phyloP scores from a whole-genome alignment of 768 basidiomycete species.

The Xerocomellus intermedius region DNA sequence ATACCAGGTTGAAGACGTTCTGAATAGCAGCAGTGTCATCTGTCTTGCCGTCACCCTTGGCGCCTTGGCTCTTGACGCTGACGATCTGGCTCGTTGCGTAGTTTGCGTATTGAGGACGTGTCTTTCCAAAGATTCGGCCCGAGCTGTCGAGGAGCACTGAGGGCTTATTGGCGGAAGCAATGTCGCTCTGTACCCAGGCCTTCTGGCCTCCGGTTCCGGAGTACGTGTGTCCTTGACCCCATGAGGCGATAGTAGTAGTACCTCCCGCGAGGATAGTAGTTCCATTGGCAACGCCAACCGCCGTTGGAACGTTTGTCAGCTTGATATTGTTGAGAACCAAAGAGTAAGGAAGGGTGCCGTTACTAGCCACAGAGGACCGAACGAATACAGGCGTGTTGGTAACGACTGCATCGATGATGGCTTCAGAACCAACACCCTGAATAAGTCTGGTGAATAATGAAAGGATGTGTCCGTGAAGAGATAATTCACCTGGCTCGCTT shows the following conservation, averaged over 20 bases:
- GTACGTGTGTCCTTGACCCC: constrained; percentile 76
- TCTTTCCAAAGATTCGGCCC: constrained; percentile 60
- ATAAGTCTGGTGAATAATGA: neutral
- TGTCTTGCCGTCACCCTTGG: constrained; percentile 68
- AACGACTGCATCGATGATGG: constrained; percentile 47
- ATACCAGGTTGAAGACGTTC: constrained; percentile 53
- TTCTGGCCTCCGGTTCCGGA: constrained; percentile 45
- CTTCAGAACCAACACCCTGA: constrained; percentile 42
- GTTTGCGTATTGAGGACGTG: constrained; percentile 63
- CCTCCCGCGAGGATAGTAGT: constrained; percentile 37
- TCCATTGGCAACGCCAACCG: constrained; percentile 34
- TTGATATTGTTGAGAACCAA: constrained; percentile 37
- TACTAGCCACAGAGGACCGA: constrained; percentile 34
- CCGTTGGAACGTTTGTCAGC: constrained; percentile 33
- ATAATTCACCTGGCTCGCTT: constrained; percentile 31
- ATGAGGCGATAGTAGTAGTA: constrained; percentile 42
- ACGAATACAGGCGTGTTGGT: constrained; percentile 46
- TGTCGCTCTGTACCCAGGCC: constrained; percentile 49
- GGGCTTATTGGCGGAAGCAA: constrained; percentile 50
- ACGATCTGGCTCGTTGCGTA: constrained; percentile 63
- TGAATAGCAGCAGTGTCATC: constrained; percentile 73
- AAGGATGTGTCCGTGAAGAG: neutral
- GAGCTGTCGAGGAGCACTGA: constrained; percentile 50
- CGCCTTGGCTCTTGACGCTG: constrained; percentile 67
- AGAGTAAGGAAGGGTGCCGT: constrained; percentile 31